These are phyloP conservation scores for Halophytophthora polymorphica DNA, from an alignment of 352 stramenopile species.

Conservation along the genomic window DNA sequence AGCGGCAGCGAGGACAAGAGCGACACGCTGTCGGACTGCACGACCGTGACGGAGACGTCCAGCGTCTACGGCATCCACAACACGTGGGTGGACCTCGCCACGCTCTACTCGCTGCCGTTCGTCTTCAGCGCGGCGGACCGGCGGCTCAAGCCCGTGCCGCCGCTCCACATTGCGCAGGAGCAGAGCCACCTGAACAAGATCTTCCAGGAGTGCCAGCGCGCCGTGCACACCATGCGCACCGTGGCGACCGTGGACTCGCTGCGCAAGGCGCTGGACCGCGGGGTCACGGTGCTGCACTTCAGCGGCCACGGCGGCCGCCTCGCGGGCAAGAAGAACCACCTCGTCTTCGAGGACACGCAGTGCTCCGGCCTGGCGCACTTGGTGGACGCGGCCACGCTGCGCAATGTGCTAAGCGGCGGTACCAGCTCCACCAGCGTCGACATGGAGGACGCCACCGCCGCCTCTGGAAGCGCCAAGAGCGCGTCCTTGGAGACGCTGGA, in stretches of 20 bases:
- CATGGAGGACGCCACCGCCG: constrained; percentile 7
- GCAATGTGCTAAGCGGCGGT: constrained; percentile 48
- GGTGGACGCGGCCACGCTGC: constrained; percentile 58
- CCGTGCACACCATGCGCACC: constrained; percentile 70
- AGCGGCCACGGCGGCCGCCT: constrained; percentile 71
- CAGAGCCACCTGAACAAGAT: constrained; percentile 69
- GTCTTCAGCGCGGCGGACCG: constrained; percentile 39
- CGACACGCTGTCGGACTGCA: constrained; percentile 75
- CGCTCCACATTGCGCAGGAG: constrained; percentile 67
- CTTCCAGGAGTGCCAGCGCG: constrained; percentile 69
- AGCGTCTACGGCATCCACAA: constrained; percentile 77
- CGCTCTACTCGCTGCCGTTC: constrained; percentile 75
- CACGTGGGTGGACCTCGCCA: constrained; percentile 76
- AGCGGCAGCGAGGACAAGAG: constrained; percentile 60
- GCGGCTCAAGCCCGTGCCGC: constrained; percentile 56
- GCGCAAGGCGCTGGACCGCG: constrained; percentile 73
- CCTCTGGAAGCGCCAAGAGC: constrained; percentile 10
- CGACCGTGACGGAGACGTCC: constrained; percentile 61
- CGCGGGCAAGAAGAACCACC: constrained; percentile 55
- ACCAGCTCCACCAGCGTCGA: constrained; percentile 11
- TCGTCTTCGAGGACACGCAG: constrained; percentile 80
- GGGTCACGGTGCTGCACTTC: constrained; percentile 75
- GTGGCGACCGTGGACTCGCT: constrained; percentile 72
- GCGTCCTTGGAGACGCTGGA: constrained; percentile 11
- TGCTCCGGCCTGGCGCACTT: constrained; percentile 62